phyloP scores from a whole-genome alignment of 805 yeast genomes.

The Ascoidea tarda region DNA sequence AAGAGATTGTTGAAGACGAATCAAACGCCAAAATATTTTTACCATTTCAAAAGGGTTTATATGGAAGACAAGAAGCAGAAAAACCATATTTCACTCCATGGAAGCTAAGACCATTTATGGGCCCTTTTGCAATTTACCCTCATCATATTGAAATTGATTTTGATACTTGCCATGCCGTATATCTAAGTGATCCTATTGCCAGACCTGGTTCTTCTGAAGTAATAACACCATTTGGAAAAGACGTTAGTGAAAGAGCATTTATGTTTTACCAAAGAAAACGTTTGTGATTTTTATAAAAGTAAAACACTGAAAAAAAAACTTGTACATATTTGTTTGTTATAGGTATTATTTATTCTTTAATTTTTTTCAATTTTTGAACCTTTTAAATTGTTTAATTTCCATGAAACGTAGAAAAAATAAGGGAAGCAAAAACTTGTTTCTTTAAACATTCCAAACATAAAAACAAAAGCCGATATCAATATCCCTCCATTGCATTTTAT shows the following conservation, averaged over 20 bases:
- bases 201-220: conserved; percentile 96
- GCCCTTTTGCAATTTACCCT: conserved; percentile 86
- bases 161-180: conserved; percentile 91
- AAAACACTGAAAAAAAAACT: background rate
- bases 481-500: no score
- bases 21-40: conserved; percentile 35
- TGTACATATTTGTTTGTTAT: background rate
- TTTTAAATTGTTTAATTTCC: no score
- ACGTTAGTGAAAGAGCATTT: conserved; percentile 84
- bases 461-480: no score
- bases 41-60: conserved; percentile 72
- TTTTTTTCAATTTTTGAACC: no score
- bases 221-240: conserved; percentile 73
- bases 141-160: conserved; percentile 85
- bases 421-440: no score
- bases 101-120: conserved; percentile 87
- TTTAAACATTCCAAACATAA: no score
- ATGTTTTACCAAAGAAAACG: conserved; percentile 83
- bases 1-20: conserved; percentile 37
- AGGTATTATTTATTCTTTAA: no score
- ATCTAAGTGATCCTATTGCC: conserved; percentile 91
- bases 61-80: conserved; percentile 63
- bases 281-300: background rate
- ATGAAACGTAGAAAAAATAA: no score
- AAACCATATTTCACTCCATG: conserved; percentile 93